A percentile compares a stretch with the other conserved stretches of the same genome.
These are phyloP conservation scores for Geosmithia putterillii DNA, from an alignment of 2,329 filamentous ascomycete genomes.

Conservation along the genomic window DNA sequence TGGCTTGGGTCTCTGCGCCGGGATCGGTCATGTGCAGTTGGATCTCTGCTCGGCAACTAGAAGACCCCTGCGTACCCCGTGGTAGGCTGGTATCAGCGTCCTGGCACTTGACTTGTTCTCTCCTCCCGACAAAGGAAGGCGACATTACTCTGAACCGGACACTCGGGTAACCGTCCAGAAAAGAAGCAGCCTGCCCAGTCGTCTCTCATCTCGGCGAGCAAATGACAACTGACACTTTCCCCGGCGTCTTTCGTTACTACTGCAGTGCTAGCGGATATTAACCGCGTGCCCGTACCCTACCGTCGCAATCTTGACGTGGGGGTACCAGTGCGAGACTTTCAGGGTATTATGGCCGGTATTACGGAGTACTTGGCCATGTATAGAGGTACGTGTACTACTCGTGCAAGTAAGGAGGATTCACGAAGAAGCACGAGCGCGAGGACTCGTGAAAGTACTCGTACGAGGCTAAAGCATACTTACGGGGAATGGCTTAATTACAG, in stretches of 20 bases:
- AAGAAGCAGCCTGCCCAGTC: background rate
- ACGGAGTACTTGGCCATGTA: too few relatives aligned
- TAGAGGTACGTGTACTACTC: too few relatives aligned
- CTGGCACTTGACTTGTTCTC: background rate
- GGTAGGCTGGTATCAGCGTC: background rate
- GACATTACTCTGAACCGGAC: background rate
- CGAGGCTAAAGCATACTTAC: too few relatives aligned
- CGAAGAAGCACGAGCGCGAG: too few relatives aligned
- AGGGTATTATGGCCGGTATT: too few relatives aligned
- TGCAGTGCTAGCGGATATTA: background rate
- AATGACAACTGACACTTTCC: background rate
- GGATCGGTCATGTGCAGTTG: conserved; percentile 2
- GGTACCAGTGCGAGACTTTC: background rate
- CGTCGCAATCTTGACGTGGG: background rate
- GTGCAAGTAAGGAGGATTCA: too few relatives aligned
- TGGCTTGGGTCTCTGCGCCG: background rate
- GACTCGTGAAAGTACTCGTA: too few relatives aligned
- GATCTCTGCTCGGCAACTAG: conserved; percentile 1
- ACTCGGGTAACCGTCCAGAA: background rate
- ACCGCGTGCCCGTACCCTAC: too few relatives aligned
- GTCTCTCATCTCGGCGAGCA: background rate
- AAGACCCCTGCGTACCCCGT: background rate
- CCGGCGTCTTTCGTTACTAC: background rate
- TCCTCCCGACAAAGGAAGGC: background rate
- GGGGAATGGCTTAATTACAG: too few relatives aligned